A percentile compares a stretch with the other conserved stretches of the same genome.
Conservation (phyloP, 371 early-diverging fungal genomes). For the Mortierella sp. region DNA sequence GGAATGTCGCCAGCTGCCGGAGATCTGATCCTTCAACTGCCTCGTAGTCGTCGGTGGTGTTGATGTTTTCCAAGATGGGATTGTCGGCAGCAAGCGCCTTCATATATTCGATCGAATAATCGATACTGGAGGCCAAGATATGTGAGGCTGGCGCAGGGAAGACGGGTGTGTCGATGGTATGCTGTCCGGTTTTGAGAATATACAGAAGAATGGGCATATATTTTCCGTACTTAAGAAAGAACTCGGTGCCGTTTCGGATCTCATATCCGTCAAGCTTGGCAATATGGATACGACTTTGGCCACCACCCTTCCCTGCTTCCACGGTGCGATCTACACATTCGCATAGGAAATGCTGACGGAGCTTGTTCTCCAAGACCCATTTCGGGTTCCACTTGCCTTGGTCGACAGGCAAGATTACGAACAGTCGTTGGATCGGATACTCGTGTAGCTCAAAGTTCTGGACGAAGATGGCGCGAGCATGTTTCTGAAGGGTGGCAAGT, state of each 20-base stretch:
- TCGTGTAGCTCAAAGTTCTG: no score
- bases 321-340: slow-evolving; percentile 1
- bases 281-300: background rate
- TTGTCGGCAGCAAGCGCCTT: no score
- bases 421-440: no score
- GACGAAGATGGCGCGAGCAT: no score
- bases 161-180: slow-evolving; percentile 5
- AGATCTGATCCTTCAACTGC: slow-evolving; percentile 16
- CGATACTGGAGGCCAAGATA: background rate
- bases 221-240: slow-evolving; percentile 15
- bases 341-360: slow-evolving; percentile 8
- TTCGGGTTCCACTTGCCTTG: no score
- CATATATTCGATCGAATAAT: slow-evolving; percentile 9
- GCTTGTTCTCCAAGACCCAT: no score
- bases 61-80: slow-evolving; percentile 1
- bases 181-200: slow-evolving; percentile 10
- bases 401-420: no score
- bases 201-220: slow-evolving; percentile 6
- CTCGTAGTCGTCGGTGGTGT: background rate
- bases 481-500: no score
- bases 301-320: background rate
- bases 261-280: slow-evolving; percentile 18
- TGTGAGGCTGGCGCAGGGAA: background rate
- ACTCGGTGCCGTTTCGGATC: background rate
- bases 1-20: slow-evolving; percentile 11